phyloP scores from a whole-genome alignment of 306 rosid species.

The Phaseolus lunatus region DNA sequence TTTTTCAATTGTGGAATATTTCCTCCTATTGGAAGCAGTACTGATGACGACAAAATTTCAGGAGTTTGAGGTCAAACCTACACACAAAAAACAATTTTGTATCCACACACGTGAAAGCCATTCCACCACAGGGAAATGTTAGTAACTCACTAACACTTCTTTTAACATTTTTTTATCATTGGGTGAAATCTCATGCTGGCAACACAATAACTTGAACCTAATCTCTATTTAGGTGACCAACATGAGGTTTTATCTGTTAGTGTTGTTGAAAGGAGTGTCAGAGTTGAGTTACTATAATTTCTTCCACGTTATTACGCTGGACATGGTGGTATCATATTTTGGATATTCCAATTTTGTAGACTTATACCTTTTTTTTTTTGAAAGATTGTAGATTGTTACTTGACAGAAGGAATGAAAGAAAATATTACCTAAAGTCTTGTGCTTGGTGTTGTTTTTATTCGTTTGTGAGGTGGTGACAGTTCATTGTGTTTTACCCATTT shows the following conservation, averaged over 20 bases:
- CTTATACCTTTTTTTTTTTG: background rate
- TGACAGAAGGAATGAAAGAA: constrained; percentile 28
- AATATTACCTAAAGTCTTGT: background rate
- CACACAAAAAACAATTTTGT: background rate
- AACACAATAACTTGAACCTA: background rate
- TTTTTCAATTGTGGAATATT: constrained; percentile 17
- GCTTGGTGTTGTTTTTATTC: background rate
- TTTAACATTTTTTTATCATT: background rate
- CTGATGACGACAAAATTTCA: constrained; percentile 14
- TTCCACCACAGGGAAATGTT: constrained; percentile 10
- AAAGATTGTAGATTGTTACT: constrained; percentile 1
- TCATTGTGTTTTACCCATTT: background rate
- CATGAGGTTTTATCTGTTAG: constrained; percentile 2
- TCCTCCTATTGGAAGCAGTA: constrained; percentile 35
- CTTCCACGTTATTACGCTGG: background rate
- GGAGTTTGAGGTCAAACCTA: constrained; percentile 12
- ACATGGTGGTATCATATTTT: constrained; percentile 11
- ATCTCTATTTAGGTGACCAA: background rate
- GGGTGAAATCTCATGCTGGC: background rate
- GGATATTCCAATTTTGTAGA: constrained; percentile 21
- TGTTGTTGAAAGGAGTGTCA: background rate
- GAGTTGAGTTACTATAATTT: constrained; percentile 1
- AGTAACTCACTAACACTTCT: background rate
- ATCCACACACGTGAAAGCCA: background rate
- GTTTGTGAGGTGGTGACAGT: background rate